phyloP scores from a whole-genome alignment of 2,329 filamentous ascomycete species.

The Epichloe typhina region DNA sequence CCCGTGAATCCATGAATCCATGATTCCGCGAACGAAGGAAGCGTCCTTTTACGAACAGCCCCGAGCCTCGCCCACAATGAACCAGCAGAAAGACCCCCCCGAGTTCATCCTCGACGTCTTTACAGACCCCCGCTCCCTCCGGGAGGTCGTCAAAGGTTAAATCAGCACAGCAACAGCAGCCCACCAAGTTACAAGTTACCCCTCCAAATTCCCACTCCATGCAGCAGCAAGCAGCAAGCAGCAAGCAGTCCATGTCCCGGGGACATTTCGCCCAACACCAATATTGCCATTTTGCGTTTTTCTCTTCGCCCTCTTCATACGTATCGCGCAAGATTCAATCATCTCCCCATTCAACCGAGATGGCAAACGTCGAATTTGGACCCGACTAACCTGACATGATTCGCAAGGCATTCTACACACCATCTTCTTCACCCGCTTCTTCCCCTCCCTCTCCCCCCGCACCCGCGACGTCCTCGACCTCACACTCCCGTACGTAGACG shows the following conservation, averaged over 20 bases:
- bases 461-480: slow-evolving; percentile 85
- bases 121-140: slow-evolving; percentile 77
- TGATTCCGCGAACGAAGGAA: too few species aligned
- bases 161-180: slow-evolving; percentile 7
- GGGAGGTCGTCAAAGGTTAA: slow-evolving; percentile 82
- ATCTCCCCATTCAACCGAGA: not conserved
- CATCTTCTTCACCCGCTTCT: slow-evolving; percentile 98
- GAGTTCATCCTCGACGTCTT: slow-evolving; percentile 93
- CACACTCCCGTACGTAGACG: slow-evolving; percentile 77
- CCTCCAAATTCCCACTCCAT: not conserved
- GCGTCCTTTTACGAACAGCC: too few species aligned
- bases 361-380: too few species aligned
- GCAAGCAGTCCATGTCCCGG: not conserved
- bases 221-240: too few species aligned
- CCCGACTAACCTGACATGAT: too few species aligned
- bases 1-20: not conserved
- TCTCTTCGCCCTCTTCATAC: too few species aligned
- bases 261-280: not conserved
- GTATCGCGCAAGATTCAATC: too few species aligned
- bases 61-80: slow-evolving; percentile 11
- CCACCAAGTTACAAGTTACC: not conserved
- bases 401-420: slow-evolving; percentile 73
- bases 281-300: not conserved
- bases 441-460: slow-evolving; percentile 69
- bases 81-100: slow-evolving; percentile 48